Conservation (phyloP, 164 flowering plant species). For the Liriodendron chinense region DNA sequence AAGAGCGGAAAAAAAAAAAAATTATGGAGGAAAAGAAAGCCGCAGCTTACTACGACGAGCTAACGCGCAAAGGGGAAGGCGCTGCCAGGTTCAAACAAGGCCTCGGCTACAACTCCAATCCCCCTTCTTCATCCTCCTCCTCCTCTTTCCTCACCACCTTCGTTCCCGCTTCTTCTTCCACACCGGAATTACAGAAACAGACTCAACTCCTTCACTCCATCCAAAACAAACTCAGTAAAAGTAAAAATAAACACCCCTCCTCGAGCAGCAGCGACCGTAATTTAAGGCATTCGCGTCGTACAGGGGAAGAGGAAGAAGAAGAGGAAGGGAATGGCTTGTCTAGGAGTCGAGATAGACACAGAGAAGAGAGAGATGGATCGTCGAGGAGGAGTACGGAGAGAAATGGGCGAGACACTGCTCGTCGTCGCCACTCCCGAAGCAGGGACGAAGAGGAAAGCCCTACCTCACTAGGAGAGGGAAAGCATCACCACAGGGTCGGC, state of each 20-base stretch:
- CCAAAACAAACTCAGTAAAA: slow-evolving; percentile 69
- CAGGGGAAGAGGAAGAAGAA: neutral
- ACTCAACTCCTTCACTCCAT: slow-evolving; percentile 54
- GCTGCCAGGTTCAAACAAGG: slow-evolving; percentile 96
- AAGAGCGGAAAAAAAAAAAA: too few relatives aligned
- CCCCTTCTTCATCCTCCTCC: slow-evolving; percentile 24
- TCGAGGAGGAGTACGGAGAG: slow-evolving; percentile 13
- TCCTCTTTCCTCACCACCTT: slow-evolving; percentile 66
- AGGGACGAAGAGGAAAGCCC: slow-evolving; percentile 18
- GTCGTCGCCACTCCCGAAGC: slow-evolving; percentile 13
- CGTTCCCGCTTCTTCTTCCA: slow-evolving; percentile 76
- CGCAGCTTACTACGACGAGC: slow-evolving; percentile 91
- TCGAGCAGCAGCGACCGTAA: neutral
- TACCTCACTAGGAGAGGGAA: neutral
- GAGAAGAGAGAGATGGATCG: slow-evolving; percentile 6
- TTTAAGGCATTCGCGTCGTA: neutral
- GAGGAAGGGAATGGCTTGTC: neutral
- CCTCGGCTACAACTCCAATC: slow-evolving; percentile 60
- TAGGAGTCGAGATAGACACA: neutral
- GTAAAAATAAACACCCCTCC: slow-evolving; percentile 23
- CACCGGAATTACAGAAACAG: slow-evolving; percentile 44
- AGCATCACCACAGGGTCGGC: neutral
- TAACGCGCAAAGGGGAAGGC: slow-evolving; percentile 81
- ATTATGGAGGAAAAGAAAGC: slow-evolving; percentile 88
- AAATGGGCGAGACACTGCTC: slow-evolving; percentile 18